Evolutionary conservation across 1,284 basidiomycete species (phyloP).

Genomic region (Agroathelia rolfsii): DNA sequence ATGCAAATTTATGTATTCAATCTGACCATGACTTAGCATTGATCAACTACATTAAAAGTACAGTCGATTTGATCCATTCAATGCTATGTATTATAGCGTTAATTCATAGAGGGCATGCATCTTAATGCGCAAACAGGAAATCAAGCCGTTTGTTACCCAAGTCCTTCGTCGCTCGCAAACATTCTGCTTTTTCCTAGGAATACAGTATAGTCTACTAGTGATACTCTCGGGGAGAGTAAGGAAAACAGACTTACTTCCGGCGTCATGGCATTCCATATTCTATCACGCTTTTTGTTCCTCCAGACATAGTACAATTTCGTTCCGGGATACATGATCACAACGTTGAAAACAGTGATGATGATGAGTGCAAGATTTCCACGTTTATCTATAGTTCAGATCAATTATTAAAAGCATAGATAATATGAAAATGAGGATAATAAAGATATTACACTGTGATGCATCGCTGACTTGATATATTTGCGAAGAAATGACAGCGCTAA

Average conservation of each 20-base stretch:
- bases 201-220: not conserved
- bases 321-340: conserved; percentile 38
- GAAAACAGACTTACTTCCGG: conserved; percentile 24
- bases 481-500: conserved; percentile 30
- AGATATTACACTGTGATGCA: conserved; percentile 32
- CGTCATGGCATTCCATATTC: conserved; percentile 43
- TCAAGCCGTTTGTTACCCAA: conserved; percentile 29
- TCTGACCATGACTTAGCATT: conserved; percentile 13
- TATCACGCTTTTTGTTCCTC: conserved; percentile 38
- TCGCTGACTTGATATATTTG: conserved; percentile 44
- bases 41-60: too few species aligned
- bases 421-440: not conserved
- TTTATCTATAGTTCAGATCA: conserved; percentile 24
- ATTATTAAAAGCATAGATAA: too few species aligned
- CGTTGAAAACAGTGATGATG: conserved; percentile 33
- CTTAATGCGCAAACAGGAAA: conserved; percentile 36
- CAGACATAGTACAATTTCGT: conserved; percentile 42
- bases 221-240: not conserved
- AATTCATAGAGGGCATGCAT: conserved; percentile 33
- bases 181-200: conserved; percentile 30
- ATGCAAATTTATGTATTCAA: too few species aligned
- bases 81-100: conserved; percentile 28
- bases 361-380: conserved; percentile 41
- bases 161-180: conserved; percentile 32
- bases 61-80: conserved; percentile 21